Conservation (phyloP, 23 red algal species). For the Gracilaria vermiculophylla region DNA sequence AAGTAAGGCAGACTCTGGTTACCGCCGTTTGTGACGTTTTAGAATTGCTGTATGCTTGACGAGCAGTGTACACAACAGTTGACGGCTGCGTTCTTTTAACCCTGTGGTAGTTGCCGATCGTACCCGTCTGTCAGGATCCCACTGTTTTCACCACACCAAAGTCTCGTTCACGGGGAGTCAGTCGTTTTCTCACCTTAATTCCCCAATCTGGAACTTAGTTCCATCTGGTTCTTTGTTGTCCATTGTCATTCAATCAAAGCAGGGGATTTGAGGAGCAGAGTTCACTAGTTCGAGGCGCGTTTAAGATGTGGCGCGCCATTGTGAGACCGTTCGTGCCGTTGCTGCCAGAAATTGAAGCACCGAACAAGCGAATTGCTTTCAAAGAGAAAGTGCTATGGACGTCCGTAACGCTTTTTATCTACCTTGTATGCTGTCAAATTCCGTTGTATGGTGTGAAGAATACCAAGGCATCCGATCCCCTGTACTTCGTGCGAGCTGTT, state of each 20-base stretch:
- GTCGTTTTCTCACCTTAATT: too few species aligned
- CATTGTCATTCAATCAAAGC: neutral
- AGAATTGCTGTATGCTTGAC: neutral
- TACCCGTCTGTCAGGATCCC: too few species aligned
- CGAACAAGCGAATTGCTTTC: slow-evolving; percentile 82
- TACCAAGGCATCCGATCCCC: slow-evolving; percentile 91
- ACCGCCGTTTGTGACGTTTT: neutral
- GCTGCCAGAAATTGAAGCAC: slow-evolving; percentile 92
- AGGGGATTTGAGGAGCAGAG: neutral
- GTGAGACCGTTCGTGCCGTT: slow-evolving; percentile 89
- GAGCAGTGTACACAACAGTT: neutral
- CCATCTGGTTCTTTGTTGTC: neutral
- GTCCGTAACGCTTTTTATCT: slow-evolving; percentile 86
- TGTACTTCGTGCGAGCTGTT: slow-evolving; percentile 94
- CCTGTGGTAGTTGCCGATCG: too few species aligned
- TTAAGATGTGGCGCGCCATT: slow-evolving; percentile 66
- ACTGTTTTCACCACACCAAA: too few species aligned
- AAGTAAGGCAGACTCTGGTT: neutral
- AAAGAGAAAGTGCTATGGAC: slow-evolving; percentile 98
- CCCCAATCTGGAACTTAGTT: neutral
- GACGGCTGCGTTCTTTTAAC: neutral
- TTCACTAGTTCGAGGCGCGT: neutral
- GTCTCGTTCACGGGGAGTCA: too few species aligned
- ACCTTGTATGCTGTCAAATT: slow-evolving; percentile 99
- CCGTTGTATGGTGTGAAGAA: slow-evolving; percentile 98